Base-by-base conservation (phyloP, 495 filamentous ascomycete genomes). In the Xylaria grammica region DNA sequence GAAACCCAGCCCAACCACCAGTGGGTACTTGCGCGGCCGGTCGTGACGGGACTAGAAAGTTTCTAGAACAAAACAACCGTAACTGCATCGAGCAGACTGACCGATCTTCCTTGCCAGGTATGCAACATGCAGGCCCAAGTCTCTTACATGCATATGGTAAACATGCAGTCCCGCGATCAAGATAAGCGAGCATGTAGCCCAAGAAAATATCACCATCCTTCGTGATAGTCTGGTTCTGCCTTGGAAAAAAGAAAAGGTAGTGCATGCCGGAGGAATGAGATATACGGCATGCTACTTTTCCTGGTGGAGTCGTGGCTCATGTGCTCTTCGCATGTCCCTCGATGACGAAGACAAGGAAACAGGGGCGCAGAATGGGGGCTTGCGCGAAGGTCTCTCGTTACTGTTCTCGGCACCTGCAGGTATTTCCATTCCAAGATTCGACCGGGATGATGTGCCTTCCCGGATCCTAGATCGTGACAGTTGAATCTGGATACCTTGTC, bases 81-180 rank as follows among this genome's bases (percentile, higher is more conserved):
- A 19, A 59, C 40, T 48, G 42, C 56, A 48, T 46, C 29, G 36
- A 48, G 42, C 11, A 40, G 38, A 40, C 40, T 59, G 27, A 29
- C 17, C n/a, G 56, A 59, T 59, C 56, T 36, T 42, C 40, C 26
- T 50, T 50, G 24, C 15, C 34, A 51, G 29, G 40, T 52, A 61
- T 61, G 58, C 58, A 61, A 61, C 56, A 59, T 59, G 56, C 56
- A 52, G 58, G 58, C 34, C 46, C 58, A 61, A 52, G 46, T 50
- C 34, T 61, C 58, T 52, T 61, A 61, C 58, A 42, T 61, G 48
- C 45, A 52, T 61, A 61, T 13, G 46, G 58, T 50, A 20, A 51
- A 50, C 58, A 27, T 51, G 58, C 58, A 51, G 45, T 50, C 22
- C 48, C 58, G 48, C 34, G 58, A 61, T 61, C 58, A 8, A 61